These are phyloP conservation scores for Xylaria telfairii DNA, from an alignment of 495 filamentous ascomycete genomes.

Conservation along the genomic window DNA sequence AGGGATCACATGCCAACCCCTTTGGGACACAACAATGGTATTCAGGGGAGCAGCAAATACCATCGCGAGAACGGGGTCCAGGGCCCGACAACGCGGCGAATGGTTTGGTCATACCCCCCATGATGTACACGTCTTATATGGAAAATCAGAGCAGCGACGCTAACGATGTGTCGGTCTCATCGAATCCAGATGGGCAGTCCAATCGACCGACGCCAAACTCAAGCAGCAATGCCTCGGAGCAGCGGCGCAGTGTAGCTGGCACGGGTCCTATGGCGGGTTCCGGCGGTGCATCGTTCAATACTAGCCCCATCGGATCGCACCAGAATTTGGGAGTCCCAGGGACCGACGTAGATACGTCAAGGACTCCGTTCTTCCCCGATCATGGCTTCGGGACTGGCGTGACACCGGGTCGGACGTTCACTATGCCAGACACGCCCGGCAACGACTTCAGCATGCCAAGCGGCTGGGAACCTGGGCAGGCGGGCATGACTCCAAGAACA, in stretches of 20 bases:
- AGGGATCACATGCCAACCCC: neutral
- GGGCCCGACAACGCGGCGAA: slow-evolving; percentile 34
- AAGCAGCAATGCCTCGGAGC: slow-evolving; percentile 55
- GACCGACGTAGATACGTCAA: slow-evolving; percentile 39
- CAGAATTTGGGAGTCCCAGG: slow-evolving; percentile 42
- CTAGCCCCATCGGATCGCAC: slow-evolving; percentile 50
- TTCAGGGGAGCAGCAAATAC: slow-evolving; percentile 41
- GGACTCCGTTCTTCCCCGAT: slow-evolving; percentile 43
- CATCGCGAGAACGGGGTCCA: slow-evolving; percentile 40
- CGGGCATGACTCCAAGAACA: slow-evolving; percentile 55
- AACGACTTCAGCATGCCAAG: slow-evolving; percentile 45
- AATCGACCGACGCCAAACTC: slow-evolving; percentile 60
- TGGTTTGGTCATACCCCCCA: slow-evolving; percentile 39
- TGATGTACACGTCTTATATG: slow-evolving; percentile 33
- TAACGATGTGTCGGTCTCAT: slow-evolving; percentile 50
- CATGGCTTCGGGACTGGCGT: slow-evolving; percentile 40
- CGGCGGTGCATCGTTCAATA: slow-evolving; percentile 51
- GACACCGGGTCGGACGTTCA: slow-evolving; percentile 40
- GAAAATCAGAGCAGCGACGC: slow-evolving; percentile 41
- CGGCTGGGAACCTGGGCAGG: slow-evolving; percentile 46
- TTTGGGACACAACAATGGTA: slow-evolving; percentile 41
- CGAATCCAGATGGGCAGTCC: slow-evolving; percentile 47
- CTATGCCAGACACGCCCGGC: slow-evolving; percentile 40
- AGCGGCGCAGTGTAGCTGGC: slow-evolving; percentile 37
- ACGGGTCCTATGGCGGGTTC: slow-evolving; percentile 36